Evolutionary conservation across 116 monocot species (phyloP), one percentile per base, ranked within the genome.

Genomic region (Posidonia oceanica): DNA sequence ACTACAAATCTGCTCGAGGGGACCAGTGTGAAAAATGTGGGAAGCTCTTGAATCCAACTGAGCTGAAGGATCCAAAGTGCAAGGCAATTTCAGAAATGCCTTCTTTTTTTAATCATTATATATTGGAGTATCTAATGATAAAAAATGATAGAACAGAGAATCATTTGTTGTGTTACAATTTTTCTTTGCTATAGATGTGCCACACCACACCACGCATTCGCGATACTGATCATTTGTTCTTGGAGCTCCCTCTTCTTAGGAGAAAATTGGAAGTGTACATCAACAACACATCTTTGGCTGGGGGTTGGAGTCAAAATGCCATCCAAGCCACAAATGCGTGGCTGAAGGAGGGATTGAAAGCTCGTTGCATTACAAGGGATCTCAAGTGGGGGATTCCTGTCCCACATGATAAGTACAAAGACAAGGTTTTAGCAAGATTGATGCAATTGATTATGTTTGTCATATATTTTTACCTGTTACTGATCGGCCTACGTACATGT

Each of bases 1-100:
- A 85, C 64, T 85, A 91, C 59, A 83, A 91, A 4, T 87, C 89
- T 69, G 92, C 96, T 61, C 42, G 91, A 39, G 96, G 96, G 61
- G 96, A 97, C 40, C 96, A 91, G 63, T 91, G 96, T 82, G 96
- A 97, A 67, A 88, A 83, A 8, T 97, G 96, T 80, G 89, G 92
- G 40, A 89, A 89, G 54, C 75, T 91, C 64, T 80, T 91, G 57
- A 97, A 97, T 70, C 91, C 96, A 16, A 85, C 79, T 14, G 96
- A 92, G 67, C 76, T 97, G 38, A 82, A 74, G 66, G 89, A 97
- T 78, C 92, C 96, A 60, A 97, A 85, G 62, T 97, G 96, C 75
- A 97, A 97, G 89, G 96, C 87, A 48, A 10, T 4, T 23, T 36
- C 29, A 29, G 29, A 29, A 29, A 29, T 29, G 29, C 29, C 29